phyloP scores from a whole-genome alignment of 2,329 filamentous ascomycete genomes.

The Sporothrix humicola region DNA sequence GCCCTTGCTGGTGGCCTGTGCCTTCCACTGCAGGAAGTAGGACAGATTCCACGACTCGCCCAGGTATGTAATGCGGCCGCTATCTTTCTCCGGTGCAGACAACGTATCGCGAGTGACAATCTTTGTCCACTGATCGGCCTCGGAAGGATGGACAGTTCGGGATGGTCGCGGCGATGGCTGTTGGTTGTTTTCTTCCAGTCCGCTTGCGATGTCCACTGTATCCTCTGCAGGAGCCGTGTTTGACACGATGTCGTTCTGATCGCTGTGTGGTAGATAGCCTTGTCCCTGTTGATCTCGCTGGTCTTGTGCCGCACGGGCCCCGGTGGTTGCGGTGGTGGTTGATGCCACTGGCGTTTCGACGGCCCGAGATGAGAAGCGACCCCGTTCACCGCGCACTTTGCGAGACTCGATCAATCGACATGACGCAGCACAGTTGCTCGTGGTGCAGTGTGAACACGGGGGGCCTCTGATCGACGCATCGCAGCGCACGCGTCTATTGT shows the following conservation, averaged over 20 bases:
- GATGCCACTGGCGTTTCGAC: neutral
- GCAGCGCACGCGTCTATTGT: constrained; percentile 13
- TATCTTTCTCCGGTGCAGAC: neutral
- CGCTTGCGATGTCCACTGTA: too few relatives aligned
- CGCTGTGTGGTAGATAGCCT: neutral
- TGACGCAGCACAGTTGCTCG: neutral
- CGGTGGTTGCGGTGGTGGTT: neutral
- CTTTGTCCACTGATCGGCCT: constrained; percentile 21
- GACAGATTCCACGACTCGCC: constrained; percentile 25
- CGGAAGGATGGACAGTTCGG: neutral
- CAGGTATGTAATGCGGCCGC: constrained; percentile 10
- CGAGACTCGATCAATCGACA: constrained; percentile 23
- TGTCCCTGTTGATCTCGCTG: neutral
- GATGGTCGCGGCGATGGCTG: neutral
- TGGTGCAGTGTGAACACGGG: constrained; percentile 3
- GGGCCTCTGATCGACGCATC: constrained; percentile 1
- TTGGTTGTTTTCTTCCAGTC: neutral
- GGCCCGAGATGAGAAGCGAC: constrained; percentile 1
- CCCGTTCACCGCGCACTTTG: constrained; percentile 9
- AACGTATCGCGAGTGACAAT: neutral
- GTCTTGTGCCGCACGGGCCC: neutral
- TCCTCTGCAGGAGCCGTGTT: neutral
- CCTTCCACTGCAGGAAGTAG: constrained; percentile 21
- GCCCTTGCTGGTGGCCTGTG: neutral
- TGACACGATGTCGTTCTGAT: neutral